Percentiles rank a stretch among this genome's conserved stretches.
phyloP scores from a whole-genome alignment of 371 early-diverging fungal genomes.

The Mortierella sp. region DNA sequence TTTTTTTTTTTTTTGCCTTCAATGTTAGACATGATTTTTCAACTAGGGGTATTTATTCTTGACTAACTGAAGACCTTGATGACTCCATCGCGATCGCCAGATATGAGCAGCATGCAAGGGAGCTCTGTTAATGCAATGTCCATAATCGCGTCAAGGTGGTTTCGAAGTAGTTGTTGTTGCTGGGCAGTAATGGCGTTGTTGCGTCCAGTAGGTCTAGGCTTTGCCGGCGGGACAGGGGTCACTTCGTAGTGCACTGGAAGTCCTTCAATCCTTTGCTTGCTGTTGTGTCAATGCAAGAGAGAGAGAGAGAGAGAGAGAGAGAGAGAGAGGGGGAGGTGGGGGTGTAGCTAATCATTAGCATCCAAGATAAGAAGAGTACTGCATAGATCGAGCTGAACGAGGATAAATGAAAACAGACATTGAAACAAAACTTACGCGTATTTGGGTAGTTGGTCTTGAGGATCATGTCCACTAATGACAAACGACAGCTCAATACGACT shows the following conservation, averaged over 20 bases:
- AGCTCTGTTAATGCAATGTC: conserved; percentile 78
- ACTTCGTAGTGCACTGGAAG: conserved; percentile 70
- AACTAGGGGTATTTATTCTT: conserved; percentile 33
- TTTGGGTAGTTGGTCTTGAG: conserved; percentile 70
- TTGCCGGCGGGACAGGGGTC: conserved; percentile 52
- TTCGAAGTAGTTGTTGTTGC: conserved; percentile 69
- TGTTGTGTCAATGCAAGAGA: conserved; percentile 38
- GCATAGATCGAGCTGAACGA: not conserved
- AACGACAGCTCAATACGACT: conserved; percentile 76
- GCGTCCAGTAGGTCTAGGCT: conserved; percentile 42
- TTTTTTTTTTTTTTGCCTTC: no score
- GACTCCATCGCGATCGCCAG: conserved; percentile 86
- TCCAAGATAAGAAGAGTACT: not conserved
- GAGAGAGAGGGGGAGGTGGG: no score
- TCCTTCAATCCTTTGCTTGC: conserved; percentile 69
- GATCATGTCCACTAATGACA: conserved; percentile 78
- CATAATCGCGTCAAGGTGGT: conserved; percentile 84
- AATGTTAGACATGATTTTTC: no score
- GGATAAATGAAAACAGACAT: not conserved
- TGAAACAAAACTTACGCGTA: conserved; percentile 61
- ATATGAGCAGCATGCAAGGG: conserved; percentile 85
- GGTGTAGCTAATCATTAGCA: not conserved
- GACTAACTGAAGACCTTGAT: conserved; percentile 74
- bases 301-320: no score
- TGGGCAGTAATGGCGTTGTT: conserved; percentile 59